Percentiles rank a stretch among this genome's conserved stretches.
Conservation (phyloP, 2,329 filamentous ascomycete genomes). For the Fusarium clavum region DNA sequence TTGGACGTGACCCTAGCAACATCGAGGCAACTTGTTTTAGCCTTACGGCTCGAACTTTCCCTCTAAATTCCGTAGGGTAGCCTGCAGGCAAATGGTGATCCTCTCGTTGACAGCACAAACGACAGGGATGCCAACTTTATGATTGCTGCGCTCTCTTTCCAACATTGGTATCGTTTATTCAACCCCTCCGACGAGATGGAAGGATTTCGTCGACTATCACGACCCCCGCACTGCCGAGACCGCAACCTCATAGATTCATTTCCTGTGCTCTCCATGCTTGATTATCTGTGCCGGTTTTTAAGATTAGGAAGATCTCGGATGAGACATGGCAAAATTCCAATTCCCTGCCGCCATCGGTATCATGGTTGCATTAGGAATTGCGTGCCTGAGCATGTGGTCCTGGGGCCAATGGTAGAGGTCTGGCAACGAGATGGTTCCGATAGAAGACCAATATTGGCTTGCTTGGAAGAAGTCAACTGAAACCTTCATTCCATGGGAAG, state of each 20-base stretch:
- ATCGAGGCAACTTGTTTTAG: slow-evolving; percentile 39
- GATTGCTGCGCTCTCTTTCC: neutral
- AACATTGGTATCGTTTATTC: neutral
- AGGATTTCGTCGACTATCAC: slow-evolving; percentile 14
- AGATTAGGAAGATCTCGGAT: slow-evolving; percentile 20
- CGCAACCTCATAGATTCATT: slow-evolving; percentile 16
- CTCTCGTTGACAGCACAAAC: neutral
- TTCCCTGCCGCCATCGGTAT: slow-evolving; percentile 16
- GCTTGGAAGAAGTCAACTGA: slow-evolving; percentile 20
- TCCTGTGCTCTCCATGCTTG: slow-evolving; percentile 5
- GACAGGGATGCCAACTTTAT: neutral
- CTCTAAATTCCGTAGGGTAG: neutral
- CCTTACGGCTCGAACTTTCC: slow-evolving; percentile 24
- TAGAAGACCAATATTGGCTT: neutral
- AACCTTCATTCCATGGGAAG: slow-evolving; percentile 12
- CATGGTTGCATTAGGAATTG: neutral
- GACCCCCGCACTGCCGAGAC: slow-evolving; percentile 33
- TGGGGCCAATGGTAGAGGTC: neutral
- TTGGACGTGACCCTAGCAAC: slow-evolving; percentile 32
- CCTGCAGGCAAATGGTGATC: neutral
- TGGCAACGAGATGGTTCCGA: neutral
- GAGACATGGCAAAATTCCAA: slow-evolving; percentile 10
- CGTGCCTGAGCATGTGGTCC: neutral
- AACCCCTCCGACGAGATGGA: neutral
- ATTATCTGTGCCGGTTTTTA: slow-evolving; percentile 8